Evolutionary conservation across 139 green algal genomes (phyloP).

Genomic region (Trebouxia sp.): DNA sequence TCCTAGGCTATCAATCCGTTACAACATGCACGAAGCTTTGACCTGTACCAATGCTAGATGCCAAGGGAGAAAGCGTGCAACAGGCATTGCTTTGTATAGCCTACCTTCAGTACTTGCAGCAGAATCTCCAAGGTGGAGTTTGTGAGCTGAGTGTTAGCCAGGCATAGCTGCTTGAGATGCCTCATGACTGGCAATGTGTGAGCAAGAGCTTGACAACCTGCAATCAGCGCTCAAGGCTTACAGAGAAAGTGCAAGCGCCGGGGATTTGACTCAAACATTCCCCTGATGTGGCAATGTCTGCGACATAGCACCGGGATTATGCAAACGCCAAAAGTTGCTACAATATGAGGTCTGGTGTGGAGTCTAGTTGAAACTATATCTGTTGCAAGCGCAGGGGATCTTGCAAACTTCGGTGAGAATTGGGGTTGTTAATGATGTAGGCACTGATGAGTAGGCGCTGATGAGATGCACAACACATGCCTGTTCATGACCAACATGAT

Average conservation of each 20-base stretch:
- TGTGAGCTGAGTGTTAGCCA: not conserved
- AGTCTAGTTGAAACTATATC: no score
- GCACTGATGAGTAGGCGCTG: no score
- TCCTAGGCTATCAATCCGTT: not conserved
- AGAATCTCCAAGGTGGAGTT: not conserved
- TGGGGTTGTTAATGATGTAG: no score
- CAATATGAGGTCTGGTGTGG: no score
- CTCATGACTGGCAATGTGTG: not conserved
- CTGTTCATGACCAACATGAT: no score
- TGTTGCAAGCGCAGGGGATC: no score
- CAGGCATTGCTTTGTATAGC: not conserved
- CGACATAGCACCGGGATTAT: no score
- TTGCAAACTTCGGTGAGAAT: no score
- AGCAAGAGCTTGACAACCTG: not conserved
- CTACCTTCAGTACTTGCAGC: not conserved
- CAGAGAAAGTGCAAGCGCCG: not conserved
- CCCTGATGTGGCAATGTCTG: not conserved
- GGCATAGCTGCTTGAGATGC: not conserved
- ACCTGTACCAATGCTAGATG: not conserved
- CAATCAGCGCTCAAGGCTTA: not conserved
- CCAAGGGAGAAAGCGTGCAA: not conserved
- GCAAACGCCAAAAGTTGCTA: no score
- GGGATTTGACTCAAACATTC: not conserved
- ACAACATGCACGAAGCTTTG: not conserved
- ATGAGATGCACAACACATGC: no score